Evolutionary conservation across 805 yeast genomes (phyloP), one percentile per base, ranked within the genome.

Genomic region (Vanderwaltozyma tropicalis): DNA sequence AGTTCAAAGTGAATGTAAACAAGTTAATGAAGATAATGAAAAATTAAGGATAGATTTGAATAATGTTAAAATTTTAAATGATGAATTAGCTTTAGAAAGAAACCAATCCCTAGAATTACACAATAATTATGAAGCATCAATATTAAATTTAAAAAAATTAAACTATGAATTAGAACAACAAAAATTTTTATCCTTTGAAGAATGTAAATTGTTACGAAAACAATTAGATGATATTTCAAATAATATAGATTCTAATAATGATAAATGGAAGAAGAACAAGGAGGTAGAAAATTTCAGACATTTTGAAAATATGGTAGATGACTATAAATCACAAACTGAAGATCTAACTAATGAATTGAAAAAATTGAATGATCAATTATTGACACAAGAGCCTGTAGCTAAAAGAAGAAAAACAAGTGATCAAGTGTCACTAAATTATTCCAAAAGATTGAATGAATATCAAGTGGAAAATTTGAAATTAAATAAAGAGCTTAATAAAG

Each of bases 201-300:
- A 81, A 49, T 68, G 77, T 21, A 72, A 67, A 38, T 67, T 76
- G 40, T 58, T 81, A 37, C 63, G 81, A 41, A 66, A 65, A 29
- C 79, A 76, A 54, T 52, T 80, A 35, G 69, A 75, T 38, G 68
- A 67, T 22, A 40, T 45, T 24, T 33, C 44, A 10, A 36, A 35
- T n/a, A 34, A 52, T 29, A 53, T 53, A 21, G 21, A 4, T 9
- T 13, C 5, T 16, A 32, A 28, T 3, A 20, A 25, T 3, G 26
- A 31, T 25, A 2, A 6, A 13, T 4, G 14, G 2, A 18, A 33
- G 5, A 11, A 3, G 2, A 19, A 19, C 13, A 11, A 24, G 11
- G 18, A n/a, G 11, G 35, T 39, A 12, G 48, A 53, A 32, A 46
- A 49, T 11, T 33, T 25, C 10, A 40, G 41, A 18, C 39, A 37